Evolutionary conservation across 73 alveolate species (phyloP), one percentile per base, ranked within the genome.

Genomic region (Paramecium bursaria): DNA sequence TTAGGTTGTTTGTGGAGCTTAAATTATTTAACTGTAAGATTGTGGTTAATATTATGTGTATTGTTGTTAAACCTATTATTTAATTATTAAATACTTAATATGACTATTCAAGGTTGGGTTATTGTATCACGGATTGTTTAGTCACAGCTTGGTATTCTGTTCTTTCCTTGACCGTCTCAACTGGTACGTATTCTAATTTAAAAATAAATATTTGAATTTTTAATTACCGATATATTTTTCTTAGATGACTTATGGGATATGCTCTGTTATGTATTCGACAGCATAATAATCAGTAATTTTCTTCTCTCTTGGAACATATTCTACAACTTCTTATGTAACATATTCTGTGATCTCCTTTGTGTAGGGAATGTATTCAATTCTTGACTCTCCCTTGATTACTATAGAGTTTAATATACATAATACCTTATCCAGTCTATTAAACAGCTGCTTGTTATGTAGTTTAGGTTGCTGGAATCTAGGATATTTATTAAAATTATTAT

Each of bases 261-360:
- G 76, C 25, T 79, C 89, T 25, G 89, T 79, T 25, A 53, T 39
- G 25, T 79, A 79, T 54, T 79, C 89, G 44, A 79, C 89, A 14
- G 89, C 89, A 73, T 79, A 79, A 35, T 79, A 79, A 22, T 79
- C 89, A 9, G 89, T 79, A 17, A 79, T 53, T 46, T 79, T 79
- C 44, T 73, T 79, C 29, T 79, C 89, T 50, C 57, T 79, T 17
- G 89, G 89, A 17, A 79, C 89, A 50, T 79, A 79, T 33, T 79
- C 89, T 11, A 79, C 85, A 53, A 61, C 76, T 54, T 79, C 74
- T 30, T 53, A 29, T 4, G 89, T 73, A 6, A 53, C 89, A 79
- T 79, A 79, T 47, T 79, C 89, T 0, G 76, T 79, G 19, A 53
- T 21, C n/a, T 67, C 42, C 53, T 79, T 79, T 19, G 75, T 73